phyloP scores from a whole-genome alignment of 2,329 filamentous ascomycete genomes.

The Coniella vitis region DNA sequence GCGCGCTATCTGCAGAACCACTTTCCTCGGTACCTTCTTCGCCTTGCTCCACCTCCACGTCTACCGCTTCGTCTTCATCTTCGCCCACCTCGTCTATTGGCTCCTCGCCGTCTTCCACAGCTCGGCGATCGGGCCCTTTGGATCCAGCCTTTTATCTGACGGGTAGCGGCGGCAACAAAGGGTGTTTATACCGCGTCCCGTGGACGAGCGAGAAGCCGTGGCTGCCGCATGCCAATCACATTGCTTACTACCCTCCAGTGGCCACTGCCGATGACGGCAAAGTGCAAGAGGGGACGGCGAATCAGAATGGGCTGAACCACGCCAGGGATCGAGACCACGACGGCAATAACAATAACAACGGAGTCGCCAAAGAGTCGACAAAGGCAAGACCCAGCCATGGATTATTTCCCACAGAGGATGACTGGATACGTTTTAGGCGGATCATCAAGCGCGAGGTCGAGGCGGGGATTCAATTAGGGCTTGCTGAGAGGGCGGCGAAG shows the following conservation, averaged over 20 bases:
- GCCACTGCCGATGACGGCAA: constrained; percentile 25
- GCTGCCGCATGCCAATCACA: constrained; percentile 34
- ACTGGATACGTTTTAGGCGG: constrained; percentile 31
- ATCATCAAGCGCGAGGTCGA: constrained; percentile 28
- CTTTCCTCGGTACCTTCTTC: too few species aligned
- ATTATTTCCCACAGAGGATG: constrained; percentile 30
- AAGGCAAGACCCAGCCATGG: background rate
- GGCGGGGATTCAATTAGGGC: constrained; percentile 20
- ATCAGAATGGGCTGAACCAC: background rate
- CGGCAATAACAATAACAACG: too few species aligned
- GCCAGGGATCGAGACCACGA: too few species aligned
- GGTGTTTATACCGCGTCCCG: constrained; percentile 3
- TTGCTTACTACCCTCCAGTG: constrained; percentile 31
- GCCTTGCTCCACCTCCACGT: too few species aligned
- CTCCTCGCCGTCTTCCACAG: background rate
- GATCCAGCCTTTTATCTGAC: background rate
- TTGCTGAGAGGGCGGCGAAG: constrained; percentile 7
- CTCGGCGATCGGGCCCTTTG: background rate
- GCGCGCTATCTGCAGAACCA: constrained; percentile 2
- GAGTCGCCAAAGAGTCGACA: too few species aligned
- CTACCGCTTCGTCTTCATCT: background rate
- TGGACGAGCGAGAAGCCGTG: constrained; percentile 25
- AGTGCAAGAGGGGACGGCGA: constrained; percentile 12
- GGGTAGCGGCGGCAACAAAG: background rate
- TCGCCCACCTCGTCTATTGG: background rate